A percentile compares a stretch with the other conserved stretches of the same genome.
These are phyloP conservation scores for Favolaschia claudopus DNA, from an alignment of 768 basidiomycete genomes.

Conservation along the genomic window DNA sequence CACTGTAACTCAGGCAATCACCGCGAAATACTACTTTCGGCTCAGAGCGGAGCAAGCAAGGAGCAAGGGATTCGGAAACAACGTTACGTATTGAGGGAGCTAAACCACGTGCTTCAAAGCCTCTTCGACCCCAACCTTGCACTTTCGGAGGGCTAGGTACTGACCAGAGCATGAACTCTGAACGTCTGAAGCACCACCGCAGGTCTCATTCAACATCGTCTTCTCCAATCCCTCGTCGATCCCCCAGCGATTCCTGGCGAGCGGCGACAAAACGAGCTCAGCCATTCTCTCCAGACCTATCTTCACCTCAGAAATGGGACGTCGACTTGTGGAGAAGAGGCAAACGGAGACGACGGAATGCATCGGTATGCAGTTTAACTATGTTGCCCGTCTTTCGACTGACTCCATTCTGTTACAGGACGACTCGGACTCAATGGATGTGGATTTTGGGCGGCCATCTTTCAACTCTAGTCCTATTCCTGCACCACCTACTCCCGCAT, in stretches of 20 bases:
- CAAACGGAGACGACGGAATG: slow-evolving; percentile 60
- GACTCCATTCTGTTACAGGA: slow-evolving; percentile 6
- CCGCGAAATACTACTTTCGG: no score
- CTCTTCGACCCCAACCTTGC: background rate
- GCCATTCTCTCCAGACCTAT: slow-evolving; percentile 41
- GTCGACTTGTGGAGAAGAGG: slow-evolving; percentile 60
- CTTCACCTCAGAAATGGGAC: slow-evolving; percentile 56
- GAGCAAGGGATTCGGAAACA: background rate
- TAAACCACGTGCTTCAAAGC: no score
- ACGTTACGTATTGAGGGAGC: no score
- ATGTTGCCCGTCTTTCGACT: slow-evolving; percentile 12
- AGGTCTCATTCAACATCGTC: slow-evolving; percentile 62
- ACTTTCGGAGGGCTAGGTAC: background rate
- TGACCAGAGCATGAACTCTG: slow-evolving; percentile 38
- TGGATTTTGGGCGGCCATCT: slow-evolving; percentile 28
- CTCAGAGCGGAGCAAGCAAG: background rate
- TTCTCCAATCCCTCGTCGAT: slow-evolving; percentile 44
- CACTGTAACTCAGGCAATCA: no score
- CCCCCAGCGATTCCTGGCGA: slow-evolving; percentile 47
- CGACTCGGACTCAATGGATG: slow-evolving; percentile 23
- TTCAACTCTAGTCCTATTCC: slow-evolving; percentile 37
- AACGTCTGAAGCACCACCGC: slow-evolving; percentile 49
- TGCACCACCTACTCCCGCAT: slow-evolving; percentile 38
- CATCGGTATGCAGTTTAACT: slow-evolving; percentile 47
- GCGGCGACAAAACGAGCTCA: slow-evolving; percentile 58